Evolutionary conservation across 805 yeast species (phyloP).

Genomic region (Pichia exigua): DNA sequence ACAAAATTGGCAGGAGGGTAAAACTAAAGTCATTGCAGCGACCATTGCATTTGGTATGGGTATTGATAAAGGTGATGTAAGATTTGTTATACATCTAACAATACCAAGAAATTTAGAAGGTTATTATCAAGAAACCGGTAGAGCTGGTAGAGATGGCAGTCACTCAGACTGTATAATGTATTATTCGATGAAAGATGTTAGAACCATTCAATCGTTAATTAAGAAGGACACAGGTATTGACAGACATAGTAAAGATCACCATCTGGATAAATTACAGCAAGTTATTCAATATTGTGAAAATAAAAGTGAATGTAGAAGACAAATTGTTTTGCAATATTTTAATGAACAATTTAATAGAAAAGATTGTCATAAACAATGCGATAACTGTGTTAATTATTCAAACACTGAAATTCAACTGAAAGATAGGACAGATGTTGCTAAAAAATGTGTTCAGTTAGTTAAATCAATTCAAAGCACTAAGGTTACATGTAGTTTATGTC

Average conservation of each 20-base stretch:
- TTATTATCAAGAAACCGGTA: constrained; percentile 95
- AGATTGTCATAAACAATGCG: constrained; percentile 69
- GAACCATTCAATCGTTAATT: constrained; percentile 68
- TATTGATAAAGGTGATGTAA: constrained; percentile 91
- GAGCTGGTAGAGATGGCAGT: constrained; percentile 95
- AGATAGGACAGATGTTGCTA: constrained; percentile 65
- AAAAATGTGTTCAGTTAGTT: constrained; percentile 52
- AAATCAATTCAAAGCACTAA: constrained; percentile 44
- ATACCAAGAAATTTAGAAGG: constrained; percentile 91
- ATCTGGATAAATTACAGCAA: constrained; percentile 65
- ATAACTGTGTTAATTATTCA: constrained; percentile 59
- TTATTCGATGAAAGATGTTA: constrained; percentile 73
- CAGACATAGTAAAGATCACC: constrained; percentile 61
- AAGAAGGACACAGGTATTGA: constrained; percentile 65
- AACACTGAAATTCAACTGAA: constrained; percentile 38
- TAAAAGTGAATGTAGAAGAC: constrained; percentile 80
- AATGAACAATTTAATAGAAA: constrained; percentile 69
- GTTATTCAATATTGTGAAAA: constrained; percentile 92
- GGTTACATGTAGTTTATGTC: constrained; percentile 73
- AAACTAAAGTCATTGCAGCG: constrained; percentile 79
- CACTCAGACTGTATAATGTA: constrained; percentile 77
- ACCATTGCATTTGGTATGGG: constrained; percentile 99
- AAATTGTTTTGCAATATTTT: constrained; percentile 83
- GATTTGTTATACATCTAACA: constrained; percentile 84
- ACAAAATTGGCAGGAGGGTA: constrained; percentile 68